Base-by-base conservation (phyloP, 805 yeast species). In the Candida silvicultrix region DNA sequence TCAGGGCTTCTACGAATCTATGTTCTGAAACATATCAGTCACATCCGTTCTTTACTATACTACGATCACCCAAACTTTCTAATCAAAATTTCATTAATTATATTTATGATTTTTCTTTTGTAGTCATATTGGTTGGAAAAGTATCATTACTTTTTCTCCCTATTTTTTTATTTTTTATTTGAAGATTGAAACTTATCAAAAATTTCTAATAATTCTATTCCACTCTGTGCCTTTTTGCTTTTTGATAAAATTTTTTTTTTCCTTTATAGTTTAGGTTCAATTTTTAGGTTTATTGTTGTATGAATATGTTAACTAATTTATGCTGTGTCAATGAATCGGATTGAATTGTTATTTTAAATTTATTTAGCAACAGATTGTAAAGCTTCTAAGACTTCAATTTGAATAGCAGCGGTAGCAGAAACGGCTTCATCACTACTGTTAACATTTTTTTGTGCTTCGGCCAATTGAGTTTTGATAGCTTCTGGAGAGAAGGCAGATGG, bases 381-480 rank as follows among this genome's bases (percentile, higher is more conserved):
- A 60, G 96, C 94, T 81, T 92, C 97, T 67, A 94, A 81, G 47
- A 94, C 96, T 74, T 94, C 97, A 65, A 92, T 77, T 78, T 92
- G 94, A 65, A 94, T 88, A 68, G 83, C 81, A 62, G 98, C 98
- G 74, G 87, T 95, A 55, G 96, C 95, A 59, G 95, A 94, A 55
- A 80, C 86, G 48, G 77, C 79, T 73, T 87, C 97, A 59, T 87
- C 97, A 42, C 92, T 70, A 50, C 95, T 84, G 50, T 83, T 62
- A 39, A 83, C 81, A 70, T 89, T 87, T 82, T 89, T 89, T 73
- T 87, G 95, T 50, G 99, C 98, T 69, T 92, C 97, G 49, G 92
- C 80, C 63, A 89, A 77, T 67, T 87, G 81, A 49, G 81, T 62
- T 76, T 81, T 87, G 68, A 90, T 83, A 59, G 86, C 80, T 57